Conservation (phyloP, 352 stramenopile species). For the Pythium volutum region DNA sequence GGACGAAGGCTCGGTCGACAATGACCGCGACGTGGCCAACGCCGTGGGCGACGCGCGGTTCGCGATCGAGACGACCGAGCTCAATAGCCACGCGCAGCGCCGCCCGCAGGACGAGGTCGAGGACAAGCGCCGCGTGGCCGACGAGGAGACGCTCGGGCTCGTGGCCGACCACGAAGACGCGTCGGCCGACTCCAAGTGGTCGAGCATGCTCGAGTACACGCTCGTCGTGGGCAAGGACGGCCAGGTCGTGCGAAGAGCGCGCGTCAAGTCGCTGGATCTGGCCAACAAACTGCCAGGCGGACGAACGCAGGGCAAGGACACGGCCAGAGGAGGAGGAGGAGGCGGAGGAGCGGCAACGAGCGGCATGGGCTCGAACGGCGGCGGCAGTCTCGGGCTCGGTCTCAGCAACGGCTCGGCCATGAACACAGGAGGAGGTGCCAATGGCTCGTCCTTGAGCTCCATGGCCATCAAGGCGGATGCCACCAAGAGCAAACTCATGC, state of each 20-base stretch:
- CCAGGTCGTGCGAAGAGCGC: conserved; percentile 74
- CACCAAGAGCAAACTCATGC: conserved; percentile 35
- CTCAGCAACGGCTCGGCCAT: conserved; percentile 5
- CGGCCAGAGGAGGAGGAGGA: conserved; percentile 18
- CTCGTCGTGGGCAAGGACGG: conserved; percentile 80
- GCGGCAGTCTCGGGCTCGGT: neutral
- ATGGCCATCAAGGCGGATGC: conserved; percentile 38
- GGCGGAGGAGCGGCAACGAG: conserved; percentile 2
- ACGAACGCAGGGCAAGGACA: conserved; percentile 52
- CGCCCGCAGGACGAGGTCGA: conserved; percentile 54
- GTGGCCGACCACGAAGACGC: conserved; percentile 77
- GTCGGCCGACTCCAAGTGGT: conserved; percentile 78
- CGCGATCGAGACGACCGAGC: conserved; percentile 38
- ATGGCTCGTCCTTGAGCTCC: conserved; percentile 19
- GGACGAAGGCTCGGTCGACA: conserved; percentile 54
- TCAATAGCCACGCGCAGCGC: conserved; percentile 29
- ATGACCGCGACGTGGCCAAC: conserved; percentile 64
- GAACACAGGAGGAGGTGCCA: conserved; percentile 3
- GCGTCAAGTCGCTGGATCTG: conserved; percentile 80
- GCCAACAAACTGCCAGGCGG: conserved; percentile 57
- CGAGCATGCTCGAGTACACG: conserved; percentile 85
- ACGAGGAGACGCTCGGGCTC: conserved; percentile 60
- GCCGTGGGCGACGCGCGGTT: conserved; percentile 43
- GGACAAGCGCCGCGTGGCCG: conserved; percentile 52
- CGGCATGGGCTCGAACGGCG: conserved; percentile 1